Conservation (phyloP, 148 eudicot species). For the Spergularia bocconei region DNA sequence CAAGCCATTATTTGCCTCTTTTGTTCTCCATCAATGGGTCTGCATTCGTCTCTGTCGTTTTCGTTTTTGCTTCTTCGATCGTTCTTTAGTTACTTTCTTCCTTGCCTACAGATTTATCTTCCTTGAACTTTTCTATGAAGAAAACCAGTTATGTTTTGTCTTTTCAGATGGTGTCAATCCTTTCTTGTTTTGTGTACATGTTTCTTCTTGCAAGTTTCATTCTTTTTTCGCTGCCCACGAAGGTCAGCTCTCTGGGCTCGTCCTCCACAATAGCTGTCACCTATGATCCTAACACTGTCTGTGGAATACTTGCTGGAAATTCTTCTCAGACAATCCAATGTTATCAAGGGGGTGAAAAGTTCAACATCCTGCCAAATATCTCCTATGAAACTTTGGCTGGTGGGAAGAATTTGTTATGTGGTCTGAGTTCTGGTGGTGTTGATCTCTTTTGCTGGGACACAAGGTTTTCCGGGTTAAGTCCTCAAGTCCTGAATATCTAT, state of each 20-base stretch:
- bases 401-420: constrained; percentile 44
- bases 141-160: constrained; percentile 11
- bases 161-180: constrained; percentile 19
- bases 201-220: constrained; percentile 18
- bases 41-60: constrained; percentile 29
- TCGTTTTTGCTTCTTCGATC: constrained; percentile 23
- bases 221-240: constrained; percentile 12
- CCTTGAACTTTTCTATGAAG: constrained; percentile 27
- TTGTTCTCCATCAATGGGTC: constrained; percentile 20
- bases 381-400: constrained; percentile 47
- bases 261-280: constrained; percentile 43
- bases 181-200: constrained; percentile 18
- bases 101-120: constrained; percentile 24
- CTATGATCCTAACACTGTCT: constrained; percentile 34
- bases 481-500: constrained; percentile 27
- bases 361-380: constrained; percentile 33
- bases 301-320: constrained; percentile 48
- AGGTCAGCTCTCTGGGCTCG: constrained; percentile 37
- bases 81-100: constrained; percentile 25
- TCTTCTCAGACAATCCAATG: constrained; percentile 42
- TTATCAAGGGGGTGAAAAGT: constrained; percentile 25
- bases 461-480: constrained; percentile 13
- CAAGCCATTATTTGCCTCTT: background rate
- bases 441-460: constrained; percentile 54
- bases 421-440: constrained; percentile 38